phyloP scores from a whole-genome alignment of 306 rosid species.

The Quercus engelmannii region DNA sequence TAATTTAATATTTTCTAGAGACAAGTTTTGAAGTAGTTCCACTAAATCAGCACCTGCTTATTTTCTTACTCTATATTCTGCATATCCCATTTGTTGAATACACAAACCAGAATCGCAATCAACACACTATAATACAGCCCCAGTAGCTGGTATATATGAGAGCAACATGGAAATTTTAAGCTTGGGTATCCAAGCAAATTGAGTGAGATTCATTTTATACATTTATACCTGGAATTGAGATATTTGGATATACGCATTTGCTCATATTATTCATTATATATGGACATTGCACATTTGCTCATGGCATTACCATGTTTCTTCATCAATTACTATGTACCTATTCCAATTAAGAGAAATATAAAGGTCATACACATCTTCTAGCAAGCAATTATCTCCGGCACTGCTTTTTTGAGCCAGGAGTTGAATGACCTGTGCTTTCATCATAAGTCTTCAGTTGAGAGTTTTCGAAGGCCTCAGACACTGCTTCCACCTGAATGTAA shows the following conservation, averaged over 20 bases:
- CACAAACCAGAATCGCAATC: neutral
- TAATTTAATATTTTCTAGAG: neutral
- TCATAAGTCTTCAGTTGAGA: slow-evolving; percentile 66
- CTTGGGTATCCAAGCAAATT: neutral
- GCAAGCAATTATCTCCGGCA: neutral
- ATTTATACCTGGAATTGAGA: neutral
- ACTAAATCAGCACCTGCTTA: neutral
- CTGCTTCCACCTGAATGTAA: no score
- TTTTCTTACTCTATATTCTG: neutral
- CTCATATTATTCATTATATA: neutral
- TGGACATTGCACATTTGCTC: neutral
- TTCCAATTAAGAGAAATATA: neutral
- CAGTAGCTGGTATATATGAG: no score
- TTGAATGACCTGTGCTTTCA: slow-evolving; percentile 64
- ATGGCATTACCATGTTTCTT: neutral
- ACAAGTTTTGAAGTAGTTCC: neutral
- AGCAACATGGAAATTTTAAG: neutral
- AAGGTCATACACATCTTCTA: neutral
- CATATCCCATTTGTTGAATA: neutral
- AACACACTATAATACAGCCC: neutral
- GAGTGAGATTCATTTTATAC: neutral
- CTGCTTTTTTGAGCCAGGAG: slow-evolving; percentile 68
- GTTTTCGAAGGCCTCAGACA: slow-evolving; percentile 28
- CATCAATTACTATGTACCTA: neutral
- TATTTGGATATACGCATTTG: neutral